phyloP scores from a whole-genome alignment of 345 rosid species.

The Rubroshorea leprosula region DNA sequence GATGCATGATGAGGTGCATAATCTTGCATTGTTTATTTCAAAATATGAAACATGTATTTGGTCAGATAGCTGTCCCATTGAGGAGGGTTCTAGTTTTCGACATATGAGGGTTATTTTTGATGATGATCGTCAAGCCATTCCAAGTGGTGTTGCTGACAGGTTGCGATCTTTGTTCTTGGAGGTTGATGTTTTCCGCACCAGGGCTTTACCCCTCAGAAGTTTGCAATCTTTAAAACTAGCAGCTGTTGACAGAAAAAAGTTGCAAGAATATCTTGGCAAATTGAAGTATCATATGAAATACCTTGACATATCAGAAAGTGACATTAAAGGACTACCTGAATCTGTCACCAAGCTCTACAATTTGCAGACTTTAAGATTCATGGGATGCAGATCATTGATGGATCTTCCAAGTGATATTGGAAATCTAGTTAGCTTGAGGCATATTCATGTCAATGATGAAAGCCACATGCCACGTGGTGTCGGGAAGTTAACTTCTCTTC shows the following conservation, averaged over 20 bases:
- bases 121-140: background rate
- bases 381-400: background rate
- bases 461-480: background rate
- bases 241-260: background rate
- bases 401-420: background rate
- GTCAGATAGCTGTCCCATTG: background rate
- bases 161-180: background rate
- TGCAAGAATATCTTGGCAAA: background rate
- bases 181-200: background rate
- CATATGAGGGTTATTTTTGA: background rate
- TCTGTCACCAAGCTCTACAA: background rate
- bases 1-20: background rate
- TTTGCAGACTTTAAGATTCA: background rate
- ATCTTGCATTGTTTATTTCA: background rate
- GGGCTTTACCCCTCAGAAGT: background rate
- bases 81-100: background rate
- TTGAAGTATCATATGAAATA: no score
- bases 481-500: background rate
- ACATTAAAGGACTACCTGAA: background rate
- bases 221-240: background rate
- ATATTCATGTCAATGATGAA: background rate
- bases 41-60: background rate
- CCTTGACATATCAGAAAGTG: background rate
- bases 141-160: background rate
- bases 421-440: background rate